These are phyloP conservation scores for Saturnispora saitoi DNA, from an alignment of 805 yeast genomes.

Conservation along the genomic window DNA sequence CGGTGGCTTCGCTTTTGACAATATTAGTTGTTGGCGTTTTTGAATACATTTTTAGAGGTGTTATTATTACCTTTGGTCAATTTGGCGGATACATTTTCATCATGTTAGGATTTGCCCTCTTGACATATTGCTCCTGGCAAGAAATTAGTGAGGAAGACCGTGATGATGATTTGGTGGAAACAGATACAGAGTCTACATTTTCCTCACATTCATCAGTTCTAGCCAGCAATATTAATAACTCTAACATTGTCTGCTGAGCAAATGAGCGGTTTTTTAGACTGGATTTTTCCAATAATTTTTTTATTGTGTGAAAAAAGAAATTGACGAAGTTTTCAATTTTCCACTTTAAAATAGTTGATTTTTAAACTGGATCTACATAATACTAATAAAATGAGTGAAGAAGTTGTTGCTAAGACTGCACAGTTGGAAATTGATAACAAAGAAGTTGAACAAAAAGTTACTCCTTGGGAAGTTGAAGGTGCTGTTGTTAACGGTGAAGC, in stretches of 20 bases:
- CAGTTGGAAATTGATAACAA: conserved; percentile 13
- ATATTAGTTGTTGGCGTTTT: conserved; percentile 71
- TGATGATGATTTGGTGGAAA: conserved; percentile 27
- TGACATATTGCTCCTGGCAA: conserved; percentile 58
- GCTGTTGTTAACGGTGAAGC: conserved; percentile 92
- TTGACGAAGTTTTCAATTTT: neutral
- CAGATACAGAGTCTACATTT: conserved; percentile 23
- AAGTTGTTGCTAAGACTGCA: conserved; percentile 15
- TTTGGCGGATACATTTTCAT: conserved; percentile 63
- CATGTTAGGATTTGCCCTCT: conserved; percentile 56
- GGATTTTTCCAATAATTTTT: neutral
- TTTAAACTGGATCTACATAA: neutral
- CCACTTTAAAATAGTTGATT: neutral
- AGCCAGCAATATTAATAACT: neutral
- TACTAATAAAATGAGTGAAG: conserved; percentile 9
- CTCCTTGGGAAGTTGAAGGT: conserved; percentile 99
- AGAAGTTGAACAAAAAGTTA: conserved; percentile 47
- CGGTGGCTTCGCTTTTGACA: conserved; percentile 53
- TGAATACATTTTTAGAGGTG: conserved; percentile 63
- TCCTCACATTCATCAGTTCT: neutral
- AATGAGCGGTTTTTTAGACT: neutral
- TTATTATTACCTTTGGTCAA: conserved; percentile 46
- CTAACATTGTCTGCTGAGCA: neutral
- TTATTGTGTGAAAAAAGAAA: neutral
- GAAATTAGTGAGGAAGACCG: conserved; percentile 41